Evolutionary conservation across 2,329 filamentous ascomycete species (phyloP), one percentile per base, ranked within the genome.

Genomic region (Fusarium verrucosum): DNA sequence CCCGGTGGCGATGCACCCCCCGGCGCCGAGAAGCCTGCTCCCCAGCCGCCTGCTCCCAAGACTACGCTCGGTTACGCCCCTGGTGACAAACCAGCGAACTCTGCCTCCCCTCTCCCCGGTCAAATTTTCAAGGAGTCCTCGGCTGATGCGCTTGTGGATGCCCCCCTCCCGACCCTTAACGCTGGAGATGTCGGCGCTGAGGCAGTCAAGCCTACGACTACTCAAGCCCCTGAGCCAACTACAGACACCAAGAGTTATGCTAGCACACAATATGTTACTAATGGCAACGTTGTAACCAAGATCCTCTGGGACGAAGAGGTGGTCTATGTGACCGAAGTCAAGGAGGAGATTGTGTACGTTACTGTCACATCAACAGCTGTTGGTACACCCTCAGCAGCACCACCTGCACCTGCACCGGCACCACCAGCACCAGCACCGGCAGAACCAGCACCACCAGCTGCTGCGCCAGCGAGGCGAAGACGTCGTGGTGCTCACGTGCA

Each of bases 1-100:
- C 92, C 92, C 7, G 92, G 92, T 38, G 83, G 85, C 57, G 77
- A 87, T 19, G 60, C 74, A 7, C 81, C 90, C 58, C 70, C 66
- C 14, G 62, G 51, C 17, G 51, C 42, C 25, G 63, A 58, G 43
- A 47, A 47, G n/a, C 53, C 65, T 19, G 52, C n/a, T n/a, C n/a
- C n/a, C n/a, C n/a, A 42, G 8, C 40, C 67, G 3, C 47, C 66
- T 9, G 40, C 53, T 40, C 50, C 65, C 11, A 51, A 49, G 28
- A 65, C 71, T 9, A 73, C 70, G 5, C 72, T 78, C 49, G 74
- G 71, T 38, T 81, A 81, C 61, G 68, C 73, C 26, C 74, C 78
- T 11, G 79, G 77, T 17, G 66, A 73, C 7, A 70, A 69, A 22
- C 71, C 77, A 4, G 67, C 74, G 10, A 66, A 73, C 30, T 65